Evolutionary conservation across 371 early-diverging fungal genomes (phyloP).

Genomic region (Homolaphlyctis polyrhiza): DNA sequence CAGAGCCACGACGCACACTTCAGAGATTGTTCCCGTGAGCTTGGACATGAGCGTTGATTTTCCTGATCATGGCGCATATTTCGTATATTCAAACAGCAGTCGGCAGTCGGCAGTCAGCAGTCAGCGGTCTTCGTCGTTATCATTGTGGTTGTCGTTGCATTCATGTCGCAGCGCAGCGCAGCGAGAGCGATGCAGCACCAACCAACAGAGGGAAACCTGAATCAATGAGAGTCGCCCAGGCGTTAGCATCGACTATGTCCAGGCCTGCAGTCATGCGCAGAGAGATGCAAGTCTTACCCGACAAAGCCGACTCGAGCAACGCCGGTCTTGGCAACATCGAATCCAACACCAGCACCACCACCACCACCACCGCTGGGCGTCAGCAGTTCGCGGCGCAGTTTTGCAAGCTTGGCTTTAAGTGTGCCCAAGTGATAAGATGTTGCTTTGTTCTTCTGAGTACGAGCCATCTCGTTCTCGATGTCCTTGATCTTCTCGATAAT

Average conservation of each 20-base stretch:
- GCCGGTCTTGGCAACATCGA: conserved; percentile 49
- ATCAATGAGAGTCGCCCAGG: too few relatives aligned
- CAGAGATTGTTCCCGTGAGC: conserved; percentile 94
- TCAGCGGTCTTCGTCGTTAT: neutral
- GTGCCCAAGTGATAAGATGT: conserved; percentile 61
- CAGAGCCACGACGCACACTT: conserved; percentile 54
- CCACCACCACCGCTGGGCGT: conserved; percentile 80
- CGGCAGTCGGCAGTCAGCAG: too few relatives aligned
- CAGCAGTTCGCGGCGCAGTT: conserved; percentile 84
- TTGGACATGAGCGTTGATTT: conserved; percentile 96
- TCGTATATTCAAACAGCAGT: too few relatives aligned
- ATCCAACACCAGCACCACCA: conserved; percentile 85
- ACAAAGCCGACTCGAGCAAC: conserved; percentile 43
- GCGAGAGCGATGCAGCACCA: too few relatives aligned
- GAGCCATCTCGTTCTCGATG: conserved; percentile 63
- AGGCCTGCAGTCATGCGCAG: too few relatives aligned
- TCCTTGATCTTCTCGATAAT: conserved; percentile 4
- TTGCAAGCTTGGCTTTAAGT: conserved; percentile 61
- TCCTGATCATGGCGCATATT: conserved; percentile 91
- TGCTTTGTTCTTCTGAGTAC: conserved; percentile 94
- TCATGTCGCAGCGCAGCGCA: too few relatives aligned
- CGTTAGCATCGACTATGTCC: too few relatives aligned
- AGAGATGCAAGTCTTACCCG: too few relatives aligned
- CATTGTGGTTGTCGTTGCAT: too few relatives aligned
- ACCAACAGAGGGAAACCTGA: too few relatives aligned